Conservation (phyloP, 805 yeast species). For the Candida nanaspora region DNA sequence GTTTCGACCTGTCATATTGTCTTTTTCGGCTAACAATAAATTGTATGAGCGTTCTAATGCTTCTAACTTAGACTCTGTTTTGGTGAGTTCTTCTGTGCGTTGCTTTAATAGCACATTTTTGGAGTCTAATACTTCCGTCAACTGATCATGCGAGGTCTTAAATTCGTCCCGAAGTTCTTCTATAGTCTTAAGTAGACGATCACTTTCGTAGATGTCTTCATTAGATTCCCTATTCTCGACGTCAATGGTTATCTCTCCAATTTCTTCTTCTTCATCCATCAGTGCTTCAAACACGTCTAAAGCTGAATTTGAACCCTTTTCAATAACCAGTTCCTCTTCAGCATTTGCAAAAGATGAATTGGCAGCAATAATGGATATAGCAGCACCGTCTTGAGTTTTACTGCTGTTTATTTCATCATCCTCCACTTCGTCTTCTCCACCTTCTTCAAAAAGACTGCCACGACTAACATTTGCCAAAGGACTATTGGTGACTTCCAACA, state of each 20-base stretch:
- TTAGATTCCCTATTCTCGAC: slow-evolving; percentile 6
- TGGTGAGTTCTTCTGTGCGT: neutral
- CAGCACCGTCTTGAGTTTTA: slow-evolving; percentile 7
- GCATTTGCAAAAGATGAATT: slow-evolving; percentile 11
- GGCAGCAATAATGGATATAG: slow-evolving; percentile 16
- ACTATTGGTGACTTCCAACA: slow-evolving; percentile 16
- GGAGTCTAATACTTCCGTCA: slow-evolving; percentile 1
- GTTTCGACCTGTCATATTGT: slow-evolving; percentile 9
- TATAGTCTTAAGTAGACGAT: slow-evolving; percentile 2
- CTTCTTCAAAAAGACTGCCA: slow-evolving; percentile 17
- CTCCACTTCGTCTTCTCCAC: slow-evolving; percentile 18
- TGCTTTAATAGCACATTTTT: neutral
- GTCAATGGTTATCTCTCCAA: slow-evolving; percentile 5
- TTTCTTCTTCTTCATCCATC: slow-evolving; percentile 13
- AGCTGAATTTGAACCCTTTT: slow-evolving; percentile 13
- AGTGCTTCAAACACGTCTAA: slow-evolving; percentile 15
- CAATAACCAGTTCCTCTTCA: slow-evolving; percentile 2
- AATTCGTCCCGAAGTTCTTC: slow-evolving; percentile 2
- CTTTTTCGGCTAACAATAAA: slow-evolving; percentile 7
- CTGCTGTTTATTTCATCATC: too few species aligned
- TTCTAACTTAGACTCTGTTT: slow-evolving; percentile 4
- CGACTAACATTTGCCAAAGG: slow-evolving; percentile 26
- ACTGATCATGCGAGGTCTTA: slow-evolving; percentile 1
- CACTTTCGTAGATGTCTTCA: too few species aligned
- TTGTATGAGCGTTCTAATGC: neutral